Evolutionary conservation across 2,329 filamentous ascomycete genomes (phyloP).

Genomic region (Diaporthe sp.): DNA sequence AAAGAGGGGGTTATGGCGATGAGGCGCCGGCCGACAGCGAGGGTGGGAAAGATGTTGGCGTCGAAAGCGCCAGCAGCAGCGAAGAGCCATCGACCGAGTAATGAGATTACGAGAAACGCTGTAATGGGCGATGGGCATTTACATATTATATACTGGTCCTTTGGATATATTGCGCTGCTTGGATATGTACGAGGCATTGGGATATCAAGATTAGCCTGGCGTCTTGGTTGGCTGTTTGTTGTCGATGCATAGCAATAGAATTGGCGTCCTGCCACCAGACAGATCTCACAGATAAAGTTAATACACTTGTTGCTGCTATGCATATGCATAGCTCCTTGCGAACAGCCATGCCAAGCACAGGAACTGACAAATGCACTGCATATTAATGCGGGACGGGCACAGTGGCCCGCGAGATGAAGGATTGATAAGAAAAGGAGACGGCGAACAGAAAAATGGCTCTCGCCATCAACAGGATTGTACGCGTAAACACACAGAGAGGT

Average conservation of each 20-base stretch:
- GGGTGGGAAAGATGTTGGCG: conserved; percentile 34
- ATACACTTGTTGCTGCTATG: neutral
- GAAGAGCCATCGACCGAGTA: conserved; percentile 32
- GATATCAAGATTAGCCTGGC: conserved; percentile 30
- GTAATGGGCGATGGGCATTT: neutral
- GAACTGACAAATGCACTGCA: neutral
- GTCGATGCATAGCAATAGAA: neutral
- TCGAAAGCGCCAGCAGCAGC: conserved; percentile 37
- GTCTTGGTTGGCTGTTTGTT: neutral
- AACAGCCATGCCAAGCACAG: neutral
- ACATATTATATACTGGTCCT: neutral
- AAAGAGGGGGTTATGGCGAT: conserved; percentile 41
- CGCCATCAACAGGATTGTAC: neutral
- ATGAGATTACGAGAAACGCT: conserved; percentile 22
- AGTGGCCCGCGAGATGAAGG: neutral
- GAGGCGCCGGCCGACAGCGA: conserved; percentile 43
- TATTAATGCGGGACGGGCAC: neutral
- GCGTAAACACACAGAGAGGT: neutral
- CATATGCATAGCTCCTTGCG: neutral
- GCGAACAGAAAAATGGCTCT: neutral
- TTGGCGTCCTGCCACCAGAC: neutral
- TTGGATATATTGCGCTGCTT: conserved; percentile 18
- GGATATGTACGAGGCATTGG: conserved; percentile 17
- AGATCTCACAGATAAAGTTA: neutral
- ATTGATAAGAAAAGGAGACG: neutral